Conservation (phyloP, 768 basidiomycete genomes). For the Naganishia friedmannii region DNA sequence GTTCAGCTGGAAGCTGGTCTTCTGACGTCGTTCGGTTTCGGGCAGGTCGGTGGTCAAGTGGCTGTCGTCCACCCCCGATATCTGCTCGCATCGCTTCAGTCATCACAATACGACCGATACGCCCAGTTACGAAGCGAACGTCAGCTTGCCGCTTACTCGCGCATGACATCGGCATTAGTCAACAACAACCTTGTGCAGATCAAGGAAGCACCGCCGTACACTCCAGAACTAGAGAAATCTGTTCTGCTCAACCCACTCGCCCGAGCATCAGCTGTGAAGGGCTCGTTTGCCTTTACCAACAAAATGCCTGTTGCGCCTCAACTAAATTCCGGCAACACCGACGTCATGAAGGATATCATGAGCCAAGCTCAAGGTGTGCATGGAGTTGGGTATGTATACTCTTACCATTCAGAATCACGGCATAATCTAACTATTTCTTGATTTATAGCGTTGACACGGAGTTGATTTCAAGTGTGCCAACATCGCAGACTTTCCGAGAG, state of each 20-base stretch:
- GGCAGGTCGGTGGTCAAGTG: slow-evolving; percentile 93
- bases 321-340: slow-evolving; percentile 66
- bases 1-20: slow-evolving; percentile 66
- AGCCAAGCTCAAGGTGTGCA: slow-evolving; percentile 57
- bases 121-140: slow-evolving; percentile 60
- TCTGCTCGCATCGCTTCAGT: slow-evolving; percentile 77
- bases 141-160: slow-evolving; percentile 55
- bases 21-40: slow-evolving; percentile 68
- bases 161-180: slow-evolving; percentile 90
- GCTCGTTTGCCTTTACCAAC: slow-evolving; percentile 75
- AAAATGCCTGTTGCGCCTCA: slow-evolving; percentile 59
- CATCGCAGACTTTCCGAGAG: slow-evolving; percentile 78
- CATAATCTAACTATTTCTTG: slow-evolving; percentile 7
- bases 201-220: slow-evolving; percentile 89
- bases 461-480: slow-evolving; percentile 86
- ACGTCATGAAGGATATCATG: slow-evolving; percentile 62
- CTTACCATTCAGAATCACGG: slow-evolving; percentile 55
- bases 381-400: slow-evolving; percentile 66
- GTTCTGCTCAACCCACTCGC: slow-evolving; percentile 91
- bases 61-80: slow-evolving; percentile 86
- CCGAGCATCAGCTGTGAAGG: slow-evolving; percentile 76
- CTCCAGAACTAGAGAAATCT: slow-evolving; percentile 74
- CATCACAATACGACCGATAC: slow-evolving; percentile 75
- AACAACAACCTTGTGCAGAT: slow-evolving; percentile 87
- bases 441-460: slow-evolving; percentile 58